Evolutionary conservation across 371 early-diverging fungal genomes (phyloP).

Genomic region (Mortierella sp.): DNA sequence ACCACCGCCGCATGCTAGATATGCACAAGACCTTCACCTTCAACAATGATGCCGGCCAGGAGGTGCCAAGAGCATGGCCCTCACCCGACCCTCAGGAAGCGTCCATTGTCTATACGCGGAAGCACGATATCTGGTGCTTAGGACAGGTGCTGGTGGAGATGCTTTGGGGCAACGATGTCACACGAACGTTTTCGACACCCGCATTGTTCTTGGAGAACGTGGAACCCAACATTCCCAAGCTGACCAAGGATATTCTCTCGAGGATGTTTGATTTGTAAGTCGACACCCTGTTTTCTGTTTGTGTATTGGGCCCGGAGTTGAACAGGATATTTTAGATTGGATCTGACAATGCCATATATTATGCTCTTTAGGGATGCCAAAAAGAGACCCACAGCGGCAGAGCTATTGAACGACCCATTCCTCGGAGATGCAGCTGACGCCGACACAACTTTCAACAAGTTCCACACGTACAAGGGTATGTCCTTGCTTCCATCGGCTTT

Average conservation of each 20-base stretch:
- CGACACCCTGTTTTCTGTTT: neutral
- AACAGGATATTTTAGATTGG: no score
- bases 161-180: constrained; percentile 76
- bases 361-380: constrained; percentile 64
- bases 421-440: constrained; percentile 60
- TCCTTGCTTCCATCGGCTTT: neutral
- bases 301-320: no score
- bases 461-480: constrained; percentile 54
- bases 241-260: constrained; percentile 64
- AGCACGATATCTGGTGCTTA: constrained; percentile 84
- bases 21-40: constrained; percentile 59
- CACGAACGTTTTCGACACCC: constrained; percentile 68
- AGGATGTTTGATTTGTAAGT: constrained; percentile 66
- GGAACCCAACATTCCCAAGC: constrained; percentile 62
- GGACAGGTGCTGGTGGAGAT: constrained; percentile 82
- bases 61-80: constrained; percentile 53
- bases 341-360: neutral
- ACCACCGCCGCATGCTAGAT: constrained; percentile 61
- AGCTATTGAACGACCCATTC: constrained; percentile 77
- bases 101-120: constrained; percentile 59
- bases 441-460: constrained; percentile 54
- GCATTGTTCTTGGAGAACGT: constrained; percentile 68
- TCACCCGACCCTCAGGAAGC: constrained; percentile 50
- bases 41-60: constrained; percentile 30
- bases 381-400: constrained; percentile 76